Evolutionary conservation across 2,329 filamentous ascomycete genomes (phyloP), one percentile per base, ranked within the genome.

Genomic region (Talaromyces sp.): DNA sequence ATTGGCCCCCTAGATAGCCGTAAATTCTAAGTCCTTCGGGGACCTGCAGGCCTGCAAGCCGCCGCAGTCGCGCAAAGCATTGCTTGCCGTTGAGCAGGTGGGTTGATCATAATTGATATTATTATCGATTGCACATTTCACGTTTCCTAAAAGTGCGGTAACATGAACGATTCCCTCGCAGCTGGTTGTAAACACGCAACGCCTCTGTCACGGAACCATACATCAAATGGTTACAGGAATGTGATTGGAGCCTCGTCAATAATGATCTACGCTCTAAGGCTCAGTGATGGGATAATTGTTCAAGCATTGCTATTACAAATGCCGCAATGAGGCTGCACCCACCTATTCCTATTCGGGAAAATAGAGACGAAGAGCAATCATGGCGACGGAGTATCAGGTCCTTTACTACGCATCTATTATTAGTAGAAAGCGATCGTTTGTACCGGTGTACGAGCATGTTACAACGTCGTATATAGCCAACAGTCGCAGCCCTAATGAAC

Each of bases 231-330:
- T 19, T 4, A 19, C 10, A 3, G 3, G 22, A 3, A 43, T 62
- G 14, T 62, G 27, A 57, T 63, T 63, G 61, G 61, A 63, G 37
- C 61, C 50, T 63, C 50, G 19, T 11, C n/a, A 24, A 11, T 45
- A 14, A 27, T 41, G 50, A 57, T 56, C 61, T 33, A 62, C 61
- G 9, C 22, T 6, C 22, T 11, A n/a, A 45, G 35, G 5, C 37
- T 43, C 22, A 22, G 56, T 41, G 9, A 27, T 58, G 24, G n/a
- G 37, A 58, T 41, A 10, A 7, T 54, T 35, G 9, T 19, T n/a
- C 33, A 54, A 10, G 19, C 19, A 48, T 11, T 33, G n/a, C 27
- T 35, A 54, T 13, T 54, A n/a, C 19, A 19, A 54, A 39, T 56
- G 33, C 31, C 52, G 33, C 33, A 37, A 56, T 39, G 52, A 39